Evolutionary conservation across 1,139 yeast genomes (phyloP).

Genomic region (Pichia sp.): DNA sequence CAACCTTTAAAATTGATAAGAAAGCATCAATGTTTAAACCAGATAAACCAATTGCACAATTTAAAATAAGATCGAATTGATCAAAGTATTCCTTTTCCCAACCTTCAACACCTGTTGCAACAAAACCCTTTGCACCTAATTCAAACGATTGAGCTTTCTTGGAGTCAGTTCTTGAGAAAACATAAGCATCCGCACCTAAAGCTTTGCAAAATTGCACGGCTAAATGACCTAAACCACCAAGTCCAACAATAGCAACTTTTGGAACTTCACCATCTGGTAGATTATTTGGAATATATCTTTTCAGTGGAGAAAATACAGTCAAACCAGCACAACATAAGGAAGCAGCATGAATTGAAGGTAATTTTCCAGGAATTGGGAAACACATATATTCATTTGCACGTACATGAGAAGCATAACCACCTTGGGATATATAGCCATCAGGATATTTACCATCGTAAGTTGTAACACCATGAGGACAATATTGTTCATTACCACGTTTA

Average conservation of each 20-base stretch:
- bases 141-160: constrained; percentile 45
- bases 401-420: constrained; percentile 58
- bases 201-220: constrained; percentile 52
- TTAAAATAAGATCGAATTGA: constrained; percentile 41
- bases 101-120: constrained; percentile 42
- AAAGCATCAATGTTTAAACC: constrained; percentile 35
- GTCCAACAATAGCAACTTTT: constrained; percentile 49
- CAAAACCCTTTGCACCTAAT: constrained; percentile 47
- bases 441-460: constrained; percentile 43
- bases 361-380: constrained; percentile 49
- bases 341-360: constrained; percentile 45
- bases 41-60: constrained; percentile 47
- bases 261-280: constrained; percentile 35
- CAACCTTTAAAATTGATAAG: constrained; percentile 36
- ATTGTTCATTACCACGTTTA: constrained; percentile 40
- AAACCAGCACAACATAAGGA: constrained; percentile 65
- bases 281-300: constrained; percentile 31
- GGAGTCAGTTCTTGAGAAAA: constrained; percentile 44
- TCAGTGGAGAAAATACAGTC: constrained; percentile 53
- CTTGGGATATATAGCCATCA: constrained; percentile 42
- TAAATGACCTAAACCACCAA: constrained; percentile 59
- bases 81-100: constrained; percentile 35
- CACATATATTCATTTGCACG: constrained; percentile 49
- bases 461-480: constrained; percentile 37
- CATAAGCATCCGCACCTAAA: constrained; percentile 51